Base-by-base conservation (phyloP, 257 asterid genomes). In the Plantago ovata region DNA sequence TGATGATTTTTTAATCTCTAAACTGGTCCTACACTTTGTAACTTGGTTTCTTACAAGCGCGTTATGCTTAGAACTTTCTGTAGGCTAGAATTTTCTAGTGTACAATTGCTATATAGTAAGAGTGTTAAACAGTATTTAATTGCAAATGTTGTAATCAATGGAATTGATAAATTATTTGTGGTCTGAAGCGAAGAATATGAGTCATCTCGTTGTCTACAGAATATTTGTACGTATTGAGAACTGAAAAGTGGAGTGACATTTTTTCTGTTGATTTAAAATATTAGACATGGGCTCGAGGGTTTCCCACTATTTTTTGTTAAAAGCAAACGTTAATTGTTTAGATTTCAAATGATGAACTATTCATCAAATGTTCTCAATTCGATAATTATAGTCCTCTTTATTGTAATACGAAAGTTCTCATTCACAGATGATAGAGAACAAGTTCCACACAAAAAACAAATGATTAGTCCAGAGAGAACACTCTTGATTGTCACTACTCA, bases 211-310 rank as follows among this genome's bases (percentile, higher is more conserved):
- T 67, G 74, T 67, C 77, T 28, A 11, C 64, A 59, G 77, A 71
- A 71, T 75, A 67, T 63, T 28, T 71, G 77, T 52, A 60, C 44
- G 61, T 15, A 11, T 52, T 43, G 55, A 24, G 44, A 42, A 63
- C 21, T 19, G 42, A 59, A 40, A 20, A 3, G 32, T 13, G 23
- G 38, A 8, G 23, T 24, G 33, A 15, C 36, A 48, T 62, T 4
- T 22, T 54, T 44, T 28, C 5, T 12, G 24, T 38, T 2, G 6
- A 40, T n/a, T 63, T 58, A 46, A 53, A 1, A 47, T 57, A 53
- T 32, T 0, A 21, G 53, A 77, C 58, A 67, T 73, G 77, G 83
- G 77, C 77, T 77, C 77, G 77, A 73, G 79, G 63, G 70, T 63
- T 62, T 61, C 73, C 61, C n/a, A 53, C 40, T 20, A 60, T 55